phyloP scores from a whole-genome alignment of 2,329 filamentous ascomycete genomes.

The Colletotrichum camelliae region DNA sequence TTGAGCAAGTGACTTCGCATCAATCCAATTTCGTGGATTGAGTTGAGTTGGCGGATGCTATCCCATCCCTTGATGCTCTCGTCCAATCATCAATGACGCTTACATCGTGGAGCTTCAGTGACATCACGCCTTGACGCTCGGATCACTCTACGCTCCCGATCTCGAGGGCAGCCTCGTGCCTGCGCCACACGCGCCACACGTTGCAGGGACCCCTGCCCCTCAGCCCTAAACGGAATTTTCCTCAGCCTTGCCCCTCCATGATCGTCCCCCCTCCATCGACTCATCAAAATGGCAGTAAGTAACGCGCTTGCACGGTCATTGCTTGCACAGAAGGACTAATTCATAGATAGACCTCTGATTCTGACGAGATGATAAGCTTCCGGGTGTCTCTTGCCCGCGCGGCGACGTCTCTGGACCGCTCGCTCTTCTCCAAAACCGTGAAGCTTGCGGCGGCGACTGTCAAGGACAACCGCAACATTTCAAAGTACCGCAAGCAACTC shows the following conservation, averaged over 20 bases:
- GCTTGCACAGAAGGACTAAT: not conserved
- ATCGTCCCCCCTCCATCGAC: conserved; percentile 9
- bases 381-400: conserved; percentile 82
- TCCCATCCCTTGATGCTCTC: not conserved
- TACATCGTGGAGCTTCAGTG: conserved; percentile 5
- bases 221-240: conserved; percentile 25
- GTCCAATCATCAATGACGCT: conserved; percentile 21
- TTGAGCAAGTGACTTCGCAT: not conserved
- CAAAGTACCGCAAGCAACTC: conserved; percentile 71
- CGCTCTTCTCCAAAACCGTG: conserved; percentile 80
- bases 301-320: not conserved
- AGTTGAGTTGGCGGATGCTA: not conserved
- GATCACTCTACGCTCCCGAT: not conserved
- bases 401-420: conserved; percentile 80
- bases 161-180: not conserved
- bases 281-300: conserved; percentile 22
- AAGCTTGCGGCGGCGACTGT: conserved; percentile 81
- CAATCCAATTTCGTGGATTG: not conserved
- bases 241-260: conserved; percentile 31
- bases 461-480: conserved; percentile 76
- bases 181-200: not conserved
- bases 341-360: not conserved
- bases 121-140: not conserved
- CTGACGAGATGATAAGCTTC: conserved; percentile 64
- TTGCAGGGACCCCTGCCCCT: not conserved